Conservation (phyloP, 306 rosid species). For the Quercus variabilis region DNA sequence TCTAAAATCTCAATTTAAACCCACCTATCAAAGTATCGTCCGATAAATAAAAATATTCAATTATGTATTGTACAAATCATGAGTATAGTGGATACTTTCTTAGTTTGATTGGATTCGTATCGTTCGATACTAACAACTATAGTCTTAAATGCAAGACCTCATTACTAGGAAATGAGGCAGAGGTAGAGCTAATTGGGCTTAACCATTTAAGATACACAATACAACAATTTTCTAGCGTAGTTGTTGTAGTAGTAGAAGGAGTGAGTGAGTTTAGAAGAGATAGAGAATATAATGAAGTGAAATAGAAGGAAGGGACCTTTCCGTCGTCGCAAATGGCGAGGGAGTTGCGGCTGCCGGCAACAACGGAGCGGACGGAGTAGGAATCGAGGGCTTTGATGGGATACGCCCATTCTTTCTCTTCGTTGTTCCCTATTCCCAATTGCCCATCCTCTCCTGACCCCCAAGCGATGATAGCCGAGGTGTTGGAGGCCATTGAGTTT, state of each 20-base stretch:
- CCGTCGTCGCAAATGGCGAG: constrained; percentile 87
- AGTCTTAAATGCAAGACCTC: no score
- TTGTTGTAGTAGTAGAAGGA: neutral
- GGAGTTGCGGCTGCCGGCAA: constrained; percentile 94
- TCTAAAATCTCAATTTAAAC: no score
- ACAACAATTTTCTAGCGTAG: neutral
- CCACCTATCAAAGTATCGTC: no score
- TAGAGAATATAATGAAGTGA: neutral
- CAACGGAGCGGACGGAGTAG: constrained; percentile 59
- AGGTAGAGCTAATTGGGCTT: no score
- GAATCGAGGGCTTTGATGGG: constrained; percentile 49
- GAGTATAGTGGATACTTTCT: no score
- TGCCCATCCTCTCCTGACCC: constrained; percentile 99
- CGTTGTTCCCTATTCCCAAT: constrained; percentile 76
- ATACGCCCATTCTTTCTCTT: constrained; percentile 72
- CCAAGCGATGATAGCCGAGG: constrained; percentile 24
- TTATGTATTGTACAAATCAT: no score
- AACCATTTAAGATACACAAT: no score
- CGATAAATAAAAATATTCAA: no score
- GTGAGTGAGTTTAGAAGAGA: neutral
- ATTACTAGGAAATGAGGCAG: no score
- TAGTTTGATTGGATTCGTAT: no score
- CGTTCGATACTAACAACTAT: no score
- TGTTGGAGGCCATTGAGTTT: no score
- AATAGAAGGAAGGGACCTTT: constrained; percentile 38